phyloP scores from a whole-genome alignment of 1,284 basidiomycete genomes.

The Ustanciosporium gigantosporum region DNA sequence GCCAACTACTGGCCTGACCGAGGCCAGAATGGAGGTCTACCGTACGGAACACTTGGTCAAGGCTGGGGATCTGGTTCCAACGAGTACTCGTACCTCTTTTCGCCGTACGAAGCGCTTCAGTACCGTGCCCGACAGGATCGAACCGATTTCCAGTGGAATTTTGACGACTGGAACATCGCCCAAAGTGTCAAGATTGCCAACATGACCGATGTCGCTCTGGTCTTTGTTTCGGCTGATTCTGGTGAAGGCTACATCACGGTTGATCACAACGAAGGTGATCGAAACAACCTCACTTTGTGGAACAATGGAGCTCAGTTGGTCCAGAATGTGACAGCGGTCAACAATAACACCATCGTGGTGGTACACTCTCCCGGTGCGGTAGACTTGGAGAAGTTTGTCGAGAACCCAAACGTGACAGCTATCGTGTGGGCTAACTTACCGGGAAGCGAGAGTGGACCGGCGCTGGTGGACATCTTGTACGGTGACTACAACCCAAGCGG shows the following conservation, averaged over 20 bases:
- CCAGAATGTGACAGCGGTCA: constrained; percentile 34
- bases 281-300: constrained; percentile 80
- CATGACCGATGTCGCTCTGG: constrained; percentile 65
- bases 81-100: constrained; percentile 65
- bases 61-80: constrained; percentile 73
- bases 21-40: constrained; percentile 60
- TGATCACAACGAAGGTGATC: constrained; percentile 66
- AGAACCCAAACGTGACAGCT: constrained; percentile 53
- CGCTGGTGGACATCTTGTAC: constrained; percentile 44
- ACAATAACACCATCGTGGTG: constrained; percentile 54
- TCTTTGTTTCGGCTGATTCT: constrained; percentile 66
- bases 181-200: constrained; percentile 44
- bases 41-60: constrained; percentile 74
- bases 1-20: constrained; percentile 74
- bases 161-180: constrained; percentile 68
- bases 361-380: constrained; percentile 46
- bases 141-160: constrained; percentile 64
- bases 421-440: constrained; percentile 47
- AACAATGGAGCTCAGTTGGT: constrained; percentile 69
- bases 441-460: constrained; percentile 46
- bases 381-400: constrained; percentile 44
- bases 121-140: constrained; percentile 66
- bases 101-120: constrained; percentile 72
- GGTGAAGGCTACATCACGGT: constrained; percentile 63
- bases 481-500: constrained; percentile 51